Evolutionary conservation across 495 filamentous ascomycete genomes (phyloP).

Genomic region (Hamigera avellanea): DNA sequence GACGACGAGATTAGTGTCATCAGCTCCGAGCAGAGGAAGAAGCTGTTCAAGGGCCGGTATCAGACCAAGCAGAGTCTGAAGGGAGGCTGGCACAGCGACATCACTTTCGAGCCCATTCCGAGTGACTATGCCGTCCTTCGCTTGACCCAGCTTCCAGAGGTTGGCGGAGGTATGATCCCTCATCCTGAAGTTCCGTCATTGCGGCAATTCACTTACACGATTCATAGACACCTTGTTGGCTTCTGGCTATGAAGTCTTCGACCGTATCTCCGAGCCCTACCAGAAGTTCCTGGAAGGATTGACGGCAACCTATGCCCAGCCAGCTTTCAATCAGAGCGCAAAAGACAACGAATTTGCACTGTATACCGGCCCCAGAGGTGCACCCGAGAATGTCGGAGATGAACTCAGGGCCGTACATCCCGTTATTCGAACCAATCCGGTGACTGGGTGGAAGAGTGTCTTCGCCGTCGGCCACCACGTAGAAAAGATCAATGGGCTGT

Average conservation of each 20-base stretch:
- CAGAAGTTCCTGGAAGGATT: conserved; percentile 57
- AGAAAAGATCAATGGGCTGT: conserved; percentile 51
- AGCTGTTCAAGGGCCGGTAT: conserved; percentile 34
- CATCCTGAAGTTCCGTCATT: too few species aligned
- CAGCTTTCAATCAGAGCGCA: conserved; percentile 46
- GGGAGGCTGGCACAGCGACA: conserved; percentile 54
- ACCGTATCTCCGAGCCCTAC: conserved; percentile 55
- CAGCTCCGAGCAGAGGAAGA: conserved; percentile 45
- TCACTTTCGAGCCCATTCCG: conserved; percentile 59
- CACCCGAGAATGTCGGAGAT: conserved; percentile 56
- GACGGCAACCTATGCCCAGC: conserved; percentile 54
- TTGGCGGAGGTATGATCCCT: conserved; percentile 63
- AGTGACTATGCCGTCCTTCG: conserved; percentile 58
- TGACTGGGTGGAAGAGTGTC: conserved; percentile 71
- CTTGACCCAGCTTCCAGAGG: conserved; percentile 51
- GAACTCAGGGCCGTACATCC: conserved; percentile 55
- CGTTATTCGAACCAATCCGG: conserved; percentile 70
- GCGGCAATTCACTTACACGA: too few species aligned
- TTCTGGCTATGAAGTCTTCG: conserved; percentile 68
- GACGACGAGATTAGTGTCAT: conserved; percentile 71
- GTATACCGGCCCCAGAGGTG: conserved; percentile 44
- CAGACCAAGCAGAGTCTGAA: conserved; percentile 15
- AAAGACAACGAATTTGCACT: conserved; percentile 43
- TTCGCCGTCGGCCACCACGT: conserved; percentile 54
- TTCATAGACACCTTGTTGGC: conserved; percentile 73